Percentiles rank a stretch among this genome's conserved stretches.
Evolutionary conservation across 768 basidiomycete genomes (phyloP).

Genomic region (Termitomyces sp.): DNA sequence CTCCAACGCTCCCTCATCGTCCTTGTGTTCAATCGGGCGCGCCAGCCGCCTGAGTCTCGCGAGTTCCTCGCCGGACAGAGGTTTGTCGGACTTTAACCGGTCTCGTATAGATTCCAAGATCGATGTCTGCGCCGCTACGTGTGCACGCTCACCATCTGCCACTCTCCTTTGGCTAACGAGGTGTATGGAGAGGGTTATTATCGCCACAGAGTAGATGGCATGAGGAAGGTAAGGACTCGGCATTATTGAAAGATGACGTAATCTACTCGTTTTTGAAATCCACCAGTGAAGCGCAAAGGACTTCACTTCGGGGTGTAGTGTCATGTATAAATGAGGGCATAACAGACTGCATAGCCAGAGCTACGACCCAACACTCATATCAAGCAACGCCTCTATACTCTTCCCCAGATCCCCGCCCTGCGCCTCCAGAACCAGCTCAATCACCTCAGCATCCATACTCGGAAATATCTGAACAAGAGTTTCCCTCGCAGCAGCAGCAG

Average conservation of each 20-base stretch:
- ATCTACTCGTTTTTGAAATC: conserved; percentile 3
- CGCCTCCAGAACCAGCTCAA: conserved; percentile 87
- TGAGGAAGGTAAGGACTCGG: conserved; percentile 52
- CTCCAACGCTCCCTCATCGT: conserved; percentile 7
- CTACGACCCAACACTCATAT: conserved; percentile 55
- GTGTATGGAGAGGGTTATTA: conserved; percentile 68
- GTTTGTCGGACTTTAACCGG: conserved; percentile 45
- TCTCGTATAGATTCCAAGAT: conserved; percentile 58
- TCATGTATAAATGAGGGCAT: background rate
- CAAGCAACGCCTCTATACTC: conserved; percentile 83
- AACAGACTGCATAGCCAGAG: background rate
- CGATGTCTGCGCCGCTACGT: conserved; percentile 53
- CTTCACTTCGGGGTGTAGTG: too few relatives aligned
- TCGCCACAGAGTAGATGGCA: conserved; percentile 58
- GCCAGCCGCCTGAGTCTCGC: conserved; percentile 53
- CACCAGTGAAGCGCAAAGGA: background rate
- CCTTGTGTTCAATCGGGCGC: conserved; percentile 17
- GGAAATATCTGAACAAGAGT: conserved; percentile 92
- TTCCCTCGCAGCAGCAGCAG: conserved; percentile 64
- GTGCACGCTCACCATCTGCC: conserved; percentile 51
- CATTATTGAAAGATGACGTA: conserved; percentile 17
- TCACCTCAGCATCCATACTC: conserved; percentile 71
- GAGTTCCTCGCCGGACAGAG: conserved; percentile 48
- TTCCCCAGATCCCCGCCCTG: conserved; percentile 84
- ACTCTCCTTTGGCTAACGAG: conserved; percentile 50